Conservation (phyloP, 2,329 filamentous ascomycete species). For the Aureobasidium sp. region DNA sequence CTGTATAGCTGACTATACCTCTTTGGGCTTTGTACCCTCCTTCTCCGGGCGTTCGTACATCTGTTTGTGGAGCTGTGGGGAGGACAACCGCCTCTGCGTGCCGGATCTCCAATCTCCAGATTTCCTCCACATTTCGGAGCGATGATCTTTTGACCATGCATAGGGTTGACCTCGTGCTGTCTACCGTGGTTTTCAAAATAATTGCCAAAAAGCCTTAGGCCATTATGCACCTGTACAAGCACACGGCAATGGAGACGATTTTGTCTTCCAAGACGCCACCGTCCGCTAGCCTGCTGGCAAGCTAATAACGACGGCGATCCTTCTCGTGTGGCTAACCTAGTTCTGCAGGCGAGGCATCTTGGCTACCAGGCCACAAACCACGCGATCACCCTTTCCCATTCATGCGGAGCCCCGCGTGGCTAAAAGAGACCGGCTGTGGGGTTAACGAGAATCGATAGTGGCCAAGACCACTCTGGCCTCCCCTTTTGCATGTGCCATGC, state of each 20-base stretch:
- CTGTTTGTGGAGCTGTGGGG: not conserved
- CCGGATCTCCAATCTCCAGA: slow-evolving; percentile 3
- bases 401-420: slow-evolving; percentile 14
- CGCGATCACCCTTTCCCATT: slow-evolving; percentile 13
- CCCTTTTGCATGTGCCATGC: slow-evolving; percentile 2
- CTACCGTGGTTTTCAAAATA: not conserved
- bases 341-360: not conserved
- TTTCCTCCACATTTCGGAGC: slow-evolving; percentile 7
- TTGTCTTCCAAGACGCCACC: not conserved
- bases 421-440: slow-evolving; percentile 8
- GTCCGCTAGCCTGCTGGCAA: not conserved
- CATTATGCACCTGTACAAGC: not conserved
- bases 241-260: not conserved
- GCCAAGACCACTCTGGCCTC: slow-evolving; percentile 11
- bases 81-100: not conserved
- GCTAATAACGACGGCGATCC: slow-evolving; percentile 12
- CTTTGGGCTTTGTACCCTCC: not conserved
- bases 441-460: slow-evolving; percentile 12
- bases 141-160: not conserved
- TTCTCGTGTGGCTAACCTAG: not conserved
- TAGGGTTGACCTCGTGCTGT: not conserved
- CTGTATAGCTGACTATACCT: not conserved
- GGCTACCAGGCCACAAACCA: slow-evolving; percentile 6
- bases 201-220: not conserved
- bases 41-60: slow-evolving; percentile 8